Conservation (phyloP, 176 grass and related monocot species). For the Avena atlantica region DNA sequence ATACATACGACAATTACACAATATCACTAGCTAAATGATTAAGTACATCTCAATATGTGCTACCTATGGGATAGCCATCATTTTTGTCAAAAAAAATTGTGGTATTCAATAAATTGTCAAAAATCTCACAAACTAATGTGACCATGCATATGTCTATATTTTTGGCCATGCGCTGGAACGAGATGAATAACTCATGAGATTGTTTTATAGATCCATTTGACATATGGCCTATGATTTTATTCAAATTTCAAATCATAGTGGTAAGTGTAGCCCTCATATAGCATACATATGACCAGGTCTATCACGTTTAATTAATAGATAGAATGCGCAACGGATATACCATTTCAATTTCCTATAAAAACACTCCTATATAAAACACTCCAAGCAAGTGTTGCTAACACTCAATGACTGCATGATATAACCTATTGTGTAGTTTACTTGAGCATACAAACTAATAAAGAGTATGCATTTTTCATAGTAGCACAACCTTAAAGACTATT, state of each 20-base stretch:
- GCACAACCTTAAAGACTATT: background rate
- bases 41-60: too few relatives aligned
- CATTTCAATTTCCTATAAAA: background rate
- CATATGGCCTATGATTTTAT: background rate
- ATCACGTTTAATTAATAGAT: background rate
- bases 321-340: background rate
- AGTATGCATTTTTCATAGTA: background rate
- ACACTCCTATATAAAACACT: too few relatives aligned
- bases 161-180: background rate
- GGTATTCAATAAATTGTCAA: too few relatives aligned
- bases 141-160: background rate
- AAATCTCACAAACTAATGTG: too few relatives aligned
- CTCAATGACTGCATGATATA: background rate
- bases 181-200: too few relatives aligned
- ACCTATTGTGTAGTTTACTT: background rate
- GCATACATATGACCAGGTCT: background rate
- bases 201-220: background rate
- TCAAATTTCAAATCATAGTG: background rate
- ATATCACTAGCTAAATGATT: too few relatives aligned
- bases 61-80: too few relatives aligned
- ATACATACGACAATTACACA: too few relatives aligned
- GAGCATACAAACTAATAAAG: too few relatives aligned
- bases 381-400: background rate
- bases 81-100: too few relatives aligned
- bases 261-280: background rate